Percentiles rank a stretch among this genome's conserved stretches.
Evolutionary conservation across 352 stramenopile species (phyloP).

Genomic region (Phytophthora pluvialis): DNA sequence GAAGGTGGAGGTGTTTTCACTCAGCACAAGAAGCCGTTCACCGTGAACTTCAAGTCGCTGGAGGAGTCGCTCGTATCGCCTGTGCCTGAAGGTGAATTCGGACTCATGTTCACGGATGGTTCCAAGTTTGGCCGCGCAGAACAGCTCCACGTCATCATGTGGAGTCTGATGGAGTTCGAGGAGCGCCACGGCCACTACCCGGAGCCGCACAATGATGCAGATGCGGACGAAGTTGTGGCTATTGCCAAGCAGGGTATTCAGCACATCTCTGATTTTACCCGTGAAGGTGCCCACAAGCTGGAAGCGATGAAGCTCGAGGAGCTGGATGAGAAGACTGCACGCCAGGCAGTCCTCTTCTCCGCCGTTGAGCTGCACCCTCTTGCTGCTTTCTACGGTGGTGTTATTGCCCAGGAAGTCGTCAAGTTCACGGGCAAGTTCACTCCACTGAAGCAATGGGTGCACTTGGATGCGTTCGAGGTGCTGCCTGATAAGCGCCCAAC

Average conservation of each 20-base stretch:
- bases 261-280: constrained; percentile 69
- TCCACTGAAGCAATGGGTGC: constrained; percentile 85
- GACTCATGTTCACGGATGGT: constrained; percentile 88
- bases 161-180: constrained; percentile 85
- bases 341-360: constrained; percentile 62
- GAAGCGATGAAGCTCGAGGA: constrained; percentile 73
- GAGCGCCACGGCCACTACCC: constrained; percentile 68
- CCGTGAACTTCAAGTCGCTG: constrained; percentile 76
- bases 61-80: constrained; percentile 74
- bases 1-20: constrained; percentile 82
- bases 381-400: constrained; percentile 81
- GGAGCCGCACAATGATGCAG: constrained; percentile 62
- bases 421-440: constrained; percentile 91
- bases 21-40: constrained; percentile 86
- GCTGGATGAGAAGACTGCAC: constrained; percentile 72
- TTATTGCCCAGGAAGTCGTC: constrained; percentile 88
- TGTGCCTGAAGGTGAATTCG: constrained; percentile 72
- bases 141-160: constrained; percentile 79
- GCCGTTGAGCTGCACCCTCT: constrained; percentile 81
- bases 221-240: constrained; percentile 69
- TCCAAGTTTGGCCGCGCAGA: constrained; percentile 89
- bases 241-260: constrained; percentile 74
- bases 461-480: constrained; percentile 86
- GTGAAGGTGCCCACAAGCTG: constrained; percentile 43
- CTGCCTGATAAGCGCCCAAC: constrained; percentile 65